Evolutionary conservation across 345 rosid species (phyloP).

Genomic region (Nasturtium officinale): DNA sequence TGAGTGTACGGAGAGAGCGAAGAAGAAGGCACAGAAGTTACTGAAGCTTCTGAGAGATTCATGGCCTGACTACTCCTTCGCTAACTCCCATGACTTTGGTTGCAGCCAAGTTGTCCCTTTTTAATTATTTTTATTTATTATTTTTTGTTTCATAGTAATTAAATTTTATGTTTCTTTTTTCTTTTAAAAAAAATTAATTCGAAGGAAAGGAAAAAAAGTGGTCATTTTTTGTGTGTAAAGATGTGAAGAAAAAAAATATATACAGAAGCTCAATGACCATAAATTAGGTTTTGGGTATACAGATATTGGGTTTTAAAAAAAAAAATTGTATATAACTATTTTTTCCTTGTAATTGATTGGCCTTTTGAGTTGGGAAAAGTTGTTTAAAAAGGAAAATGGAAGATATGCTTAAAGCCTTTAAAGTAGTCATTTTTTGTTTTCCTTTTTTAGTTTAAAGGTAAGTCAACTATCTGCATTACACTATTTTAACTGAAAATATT

Average conservation of each 20-base stretch:
- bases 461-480: slow-evolving; percentile 18
- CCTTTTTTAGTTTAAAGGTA: slow-evolving; percentile 18
- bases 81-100: slow-evolving; percentile 68
- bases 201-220: background rate
- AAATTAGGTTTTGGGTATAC: background rate
- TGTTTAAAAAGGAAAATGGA: slow-evolving; percentile 29
- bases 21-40: slow-evolving; percentile 87
- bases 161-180: slow-evolving; percentile 1
- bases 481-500: background rate
- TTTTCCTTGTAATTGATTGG: slow-evolving; percentile 16
- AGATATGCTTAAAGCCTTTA: slow-evolving; percentile 29
- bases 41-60: slow-evolving; percentile 78
- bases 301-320: too few species aligned
- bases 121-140: slow-evolving; percentile 32
- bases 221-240: slow-evolving; percentile 8
- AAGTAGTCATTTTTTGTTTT: slow-evolving; percentile 18
- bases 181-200: background rate
- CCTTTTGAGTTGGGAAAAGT: slow-evolving; percentile 35
- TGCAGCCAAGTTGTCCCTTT: slow-evolving; percentile 83
- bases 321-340: background rate
- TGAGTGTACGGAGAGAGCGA: slow-evolving; percentile 91
- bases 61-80: slow-evolving; percentile 74
- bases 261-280: slow-evolving; percentile 11
- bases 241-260: slow-evolving; percentile 3
- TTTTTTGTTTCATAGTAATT: slow-evolving; percentile 26